phyloP scores from a whole-genome alignment of 1,284 basidiomycete species.

The Cerrena zonata region DNA sequence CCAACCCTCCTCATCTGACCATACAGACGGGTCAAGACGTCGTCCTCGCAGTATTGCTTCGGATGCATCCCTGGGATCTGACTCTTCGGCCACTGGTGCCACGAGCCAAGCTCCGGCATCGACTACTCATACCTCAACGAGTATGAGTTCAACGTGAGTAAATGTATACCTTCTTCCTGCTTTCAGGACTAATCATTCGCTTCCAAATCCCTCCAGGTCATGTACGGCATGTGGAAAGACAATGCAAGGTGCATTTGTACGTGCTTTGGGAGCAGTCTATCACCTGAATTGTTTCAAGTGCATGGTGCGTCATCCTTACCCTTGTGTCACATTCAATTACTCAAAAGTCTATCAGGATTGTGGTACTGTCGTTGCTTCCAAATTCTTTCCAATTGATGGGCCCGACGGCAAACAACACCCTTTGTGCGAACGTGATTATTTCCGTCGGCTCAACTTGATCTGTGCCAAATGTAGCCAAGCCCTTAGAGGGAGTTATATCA shows the following conservation, averaged over 20 bases:
- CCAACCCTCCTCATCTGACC: constrained; percentile 46
- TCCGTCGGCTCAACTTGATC: constrained; percentile 90
- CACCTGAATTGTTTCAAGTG: constrained; percentile 97
- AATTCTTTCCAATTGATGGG: constrained; percentile 97
- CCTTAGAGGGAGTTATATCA: constrained; percentile 95
- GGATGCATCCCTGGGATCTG: constrained; percentile 44
- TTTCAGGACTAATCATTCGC: constrained; percentile 26
- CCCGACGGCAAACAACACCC: constrained; percentile 81
- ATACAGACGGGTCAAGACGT: constrained; percentile 39
- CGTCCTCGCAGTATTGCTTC: constrained; percentile 41
- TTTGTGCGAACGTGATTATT: constrained; percentile 98
- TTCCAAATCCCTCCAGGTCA: constrained; percentile 43
- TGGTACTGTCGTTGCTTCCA: constrained; percentile 90
- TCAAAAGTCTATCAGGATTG: constrained; percentile 68
- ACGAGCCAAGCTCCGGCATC: constrained; percentile 40
- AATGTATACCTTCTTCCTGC: constrained; percentile 10
- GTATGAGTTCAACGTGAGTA: constrained; percentile 24
- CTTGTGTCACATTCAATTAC: constrained; percentile 9
- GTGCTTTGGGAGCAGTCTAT: constrained; percentile 90
- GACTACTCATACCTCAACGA: constrained; percentile 32
- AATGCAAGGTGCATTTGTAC: constrained; percentile 93
- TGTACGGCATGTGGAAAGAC: constrained; percentile 70
- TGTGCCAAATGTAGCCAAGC: constrained; percentile 95
- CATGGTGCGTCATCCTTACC: constrained; percentile 54
- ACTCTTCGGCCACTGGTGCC: constrained; percentile 38